phyloP scores from a whole-genome alignment of 352 stramenopile genomes.

The Phytophthora aleatoria region DNA sequence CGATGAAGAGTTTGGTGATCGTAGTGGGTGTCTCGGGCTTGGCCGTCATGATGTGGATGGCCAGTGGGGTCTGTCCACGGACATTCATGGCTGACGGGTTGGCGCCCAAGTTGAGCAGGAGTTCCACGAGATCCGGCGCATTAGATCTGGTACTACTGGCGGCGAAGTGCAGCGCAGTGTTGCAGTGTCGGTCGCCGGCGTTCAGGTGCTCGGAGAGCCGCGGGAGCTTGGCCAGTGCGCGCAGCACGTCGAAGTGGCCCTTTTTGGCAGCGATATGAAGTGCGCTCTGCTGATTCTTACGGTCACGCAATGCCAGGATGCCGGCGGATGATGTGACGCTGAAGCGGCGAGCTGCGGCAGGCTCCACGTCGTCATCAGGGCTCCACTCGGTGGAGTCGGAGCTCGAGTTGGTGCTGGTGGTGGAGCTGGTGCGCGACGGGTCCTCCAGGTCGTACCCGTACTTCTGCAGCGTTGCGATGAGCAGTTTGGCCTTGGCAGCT shows the following conservation, averaged over 20 bases:
- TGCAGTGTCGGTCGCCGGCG: constrained; percentile 73
- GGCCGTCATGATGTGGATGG: constrained; percentile 84
- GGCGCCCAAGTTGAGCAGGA: constrained; percentile 69
- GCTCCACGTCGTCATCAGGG: constrained; percentile 35
- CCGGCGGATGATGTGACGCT: constrained; percentile 49
- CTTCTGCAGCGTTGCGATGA: constrained; percentile 85
- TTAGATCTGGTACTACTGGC: constrained; percentile 64
- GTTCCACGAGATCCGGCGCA: constrained; percentile 67
- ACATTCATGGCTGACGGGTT: constrained; percentile 73
- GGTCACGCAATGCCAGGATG: constrained; percentile 79
- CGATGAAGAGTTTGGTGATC: constrained; percentile 63
- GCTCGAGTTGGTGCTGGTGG: constrained; percentile 35
- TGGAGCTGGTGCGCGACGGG: constrained; percentile 29
- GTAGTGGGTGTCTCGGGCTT: constrained; percentile 54
- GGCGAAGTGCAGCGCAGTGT: constrained; percentile 86
- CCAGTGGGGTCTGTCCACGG: constrained; percentile 81
- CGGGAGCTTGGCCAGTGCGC: constrained; percentile 79
- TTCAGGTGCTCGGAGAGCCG: constrained; percentile 74
- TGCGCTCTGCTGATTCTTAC: constrained; percentile 86
- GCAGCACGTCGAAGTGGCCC: constrained; percentile 80
- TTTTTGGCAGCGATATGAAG: constrained; percentile 87
- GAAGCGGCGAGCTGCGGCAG: constrained; percentile 23
- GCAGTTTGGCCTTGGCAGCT: constrained; percentile 59
- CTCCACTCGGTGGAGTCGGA: constrained; percentile 46
- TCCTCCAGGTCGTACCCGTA: constrained; percentile 82